Evolutionary conservation across 495 filamentous ascomycete species (phyloP).

Genomic region (Tuber microsphaerosporum): DNA sequence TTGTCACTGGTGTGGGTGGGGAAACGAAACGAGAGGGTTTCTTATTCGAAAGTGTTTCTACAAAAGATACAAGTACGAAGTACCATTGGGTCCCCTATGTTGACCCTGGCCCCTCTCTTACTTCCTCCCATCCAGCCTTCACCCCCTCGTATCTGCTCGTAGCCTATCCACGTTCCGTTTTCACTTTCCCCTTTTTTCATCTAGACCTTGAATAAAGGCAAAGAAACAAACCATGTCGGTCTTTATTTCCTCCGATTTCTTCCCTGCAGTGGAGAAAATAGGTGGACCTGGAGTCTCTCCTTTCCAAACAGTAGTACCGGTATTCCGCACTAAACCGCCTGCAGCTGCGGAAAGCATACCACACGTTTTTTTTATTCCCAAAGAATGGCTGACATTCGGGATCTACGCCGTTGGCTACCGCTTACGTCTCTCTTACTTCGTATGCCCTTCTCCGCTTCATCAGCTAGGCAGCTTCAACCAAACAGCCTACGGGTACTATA

Average conservation of each 20-base stretch:
- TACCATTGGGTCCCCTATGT: conserved; percentile 3
- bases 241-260: background rate
- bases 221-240: background rate
- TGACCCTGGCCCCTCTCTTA: background rate
- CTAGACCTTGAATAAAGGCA: background rate
- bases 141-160: conserved; percentile 1
- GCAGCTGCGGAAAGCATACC: background rate
- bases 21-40: background rate
- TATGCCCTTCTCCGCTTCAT: background rate
- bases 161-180: background rate
- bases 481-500: background rate
- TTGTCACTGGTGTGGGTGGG: background rate
- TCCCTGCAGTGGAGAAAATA: background rate
- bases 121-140: background rate
- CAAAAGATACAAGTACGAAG: background rate
- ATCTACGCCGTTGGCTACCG: background rate
- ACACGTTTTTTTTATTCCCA: background rate
- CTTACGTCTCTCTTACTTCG: background rate
- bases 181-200: background rate
- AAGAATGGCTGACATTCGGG: background rate
- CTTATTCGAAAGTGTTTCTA: background rate
- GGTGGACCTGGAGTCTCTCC: background rate
- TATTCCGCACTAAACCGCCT: background rate
- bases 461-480: background rate
- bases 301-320: background rate